phyloP scores from a whole-genome alignment of 2,329 filamentous ascomycete species.

The Monilinia aucupariae region DNA sequence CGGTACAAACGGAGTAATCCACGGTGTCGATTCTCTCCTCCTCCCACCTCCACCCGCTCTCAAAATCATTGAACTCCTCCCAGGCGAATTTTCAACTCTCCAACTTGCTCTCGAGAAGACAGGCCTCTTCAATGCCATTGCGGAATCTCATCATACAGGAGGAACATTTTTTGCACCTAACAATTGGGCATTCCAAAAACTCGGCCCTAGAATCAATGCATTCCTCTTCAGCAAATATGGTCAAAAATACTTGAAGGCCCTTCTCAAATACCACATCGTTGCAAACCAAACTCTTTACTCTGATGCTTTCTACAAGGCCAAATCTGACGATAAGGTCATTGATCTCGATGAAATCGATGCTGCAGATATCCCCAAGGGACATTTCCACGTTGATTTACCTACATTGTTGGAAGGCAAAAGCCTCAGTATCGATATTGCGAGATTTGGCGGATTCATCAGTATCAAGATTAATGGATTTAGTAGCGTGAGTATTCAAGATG shows the following conservation, averaged over 20 bases:
- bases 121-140: conserved; percentile 57
- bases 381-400: conserved; percentile 62
- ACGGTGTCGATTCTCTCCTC: conserved; percentile 70
- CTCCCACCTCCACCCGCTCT: conserved; percentile 64
- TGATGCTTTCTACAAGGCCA: conserved; percentile 66
- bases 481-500: conserved; percentile 62
- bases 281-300: conserved; percentile 74
- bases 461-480: conserved; percentile 73
- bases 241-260: conserved; percentile 66
- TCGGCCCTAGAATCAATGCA: conserved; percentile 68
- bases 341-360: conserved; percentile 26
- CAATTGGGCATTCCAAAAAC: conserved; percentile 72
- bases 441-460: conserved; percentile 60
- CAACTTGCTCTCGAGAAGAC: conserved; percentile 70
- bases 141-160: conserved; percentile 51
- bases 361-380: conserved; percentile 32
- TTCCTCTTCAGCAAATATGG: conserved; percentile 81
- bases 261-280: conserved; percentile 75
- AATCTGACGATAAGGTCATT: conserved; percentile 24
- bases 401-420: conserved; percentile 63
- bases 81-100: conserved; percentile 71
- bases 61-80: conserved; percentile 59
- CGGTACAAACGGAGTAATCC: conserved; percentile 74
- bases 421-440: conserved; percentile 65
- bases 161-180: conserved; percentile 76